Base-by-base conservation (phyloP, 306 rosid genomes). In the Quercus wislizeni region DNA sequence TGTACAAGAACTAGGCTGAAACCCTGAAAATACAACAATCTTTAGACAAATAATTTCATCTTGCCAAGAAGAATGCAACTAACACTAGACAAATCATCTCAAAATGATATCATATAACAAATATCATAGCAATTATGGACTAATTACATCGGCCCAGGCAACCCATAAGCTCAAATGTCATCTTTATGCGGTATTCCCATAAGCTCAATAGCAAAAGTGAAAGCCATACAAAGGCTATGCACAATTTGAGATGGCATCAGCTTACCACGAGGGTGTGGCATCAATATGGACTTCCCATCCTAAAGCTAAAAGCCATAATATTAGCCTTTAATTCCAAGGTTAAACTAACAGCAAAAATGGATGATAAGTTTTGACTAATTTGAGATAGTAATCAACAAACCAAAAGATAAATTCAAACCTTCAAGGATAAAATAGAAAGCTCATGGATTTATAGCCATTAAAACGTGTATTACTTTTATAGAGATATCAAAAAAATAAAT, bases 1-100 rank as follows among this genome's bases (percentile, higher is more conserved):
- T 88, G 97, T 83, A 89, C 91, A 31, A 82, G 86, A 64, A 87
- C 97, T 77, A 94, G 82, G 86, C 97, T 94, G 92, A 94, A 94
- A 79, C 98, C 97, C 98, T 94, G 84, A 65, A 30, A 82, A 73
- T 77, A 81, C 30, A 78, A 67, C 23, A 73, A 51, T 31, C 71
- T 57, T 70, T 18, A 56, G 76, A 81, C 54, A 80, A 58, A 33
- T 35, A 73, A 23, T 83, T 76, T 31, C 76, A 30, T 46, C 52
- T 68, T n/a, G 31, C 70, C 18, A 55, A 20, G 41, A 63, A 71
- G 55, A 73, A 62, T 27, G 31, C 33, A 2, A 57, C 21, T 31
- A 65, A 55, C 46, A 64, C 13, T 19, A 19, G 13, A 27, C 38
- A 55, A 21, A 69, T 5, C 38, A 65, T 41, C 41, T 61, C 62